Evolutionary conservation across 805 yeast species (phyloP), one percentile per base, ranked within the genome.

Genomic region (Wickerhamomyces chaumierensis): DNA sequence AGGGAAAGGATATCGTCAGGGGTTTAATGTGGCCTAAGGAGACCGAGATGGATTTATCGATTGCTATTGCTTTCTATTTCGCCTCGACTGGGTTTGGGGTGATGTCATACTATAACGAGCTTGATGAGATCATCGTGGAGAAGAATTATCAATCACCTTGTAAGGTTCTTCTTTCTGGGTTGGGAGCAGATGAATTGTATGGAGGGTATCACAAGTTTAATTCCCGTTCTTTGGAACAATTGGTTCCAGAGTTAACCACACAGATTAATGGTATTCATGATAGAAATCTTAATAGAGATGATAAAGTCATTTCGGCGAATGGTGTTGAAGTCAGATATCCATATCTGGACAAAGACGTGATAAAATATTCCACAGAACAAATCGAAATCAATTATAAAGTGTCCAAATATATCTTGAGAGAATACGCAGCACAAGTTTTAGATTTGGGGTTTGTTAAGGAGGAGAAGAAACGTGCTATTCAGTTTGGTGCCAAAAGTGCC

Each of bases 181-280:
- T 92, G 12, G 99, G 99, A 1, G 98, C 98, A 0, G 99, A 92
- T 61, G 99, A 92, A 58, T 61, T 92, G 16, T 88, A 83, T 64
- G 99, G 95, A 0, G 99, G 99, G 0, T 92, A 92, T 56, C 83
- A 94, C 18, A 69, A 96, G 34, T 94, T 92, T 48, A 79, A 58
- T 14, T 61, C 62, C 27, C 58, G 59, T 31, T 61, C 66, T 1
- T 64, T 67, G 23, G 54, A 49, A 0, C 65, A 66, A 20, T 62
- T 92, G 14, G 62, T 68, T 0, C 55, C 56, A 2, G 94, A 86
- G 49, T 63, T 92, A 33, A 69, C 69, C 14, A 61, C 67, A 38
- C 97, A 92, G 51, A 75, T 92, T 23, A 66, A 70, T 18, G 71
- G 85, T 21, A 73, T 92, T 18, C 78, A 88, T 57, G 73, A 68